Conservation (phyloP, 2,329 filamentous ascomycete species). For the Xenoacremonium recifei region DNA sequence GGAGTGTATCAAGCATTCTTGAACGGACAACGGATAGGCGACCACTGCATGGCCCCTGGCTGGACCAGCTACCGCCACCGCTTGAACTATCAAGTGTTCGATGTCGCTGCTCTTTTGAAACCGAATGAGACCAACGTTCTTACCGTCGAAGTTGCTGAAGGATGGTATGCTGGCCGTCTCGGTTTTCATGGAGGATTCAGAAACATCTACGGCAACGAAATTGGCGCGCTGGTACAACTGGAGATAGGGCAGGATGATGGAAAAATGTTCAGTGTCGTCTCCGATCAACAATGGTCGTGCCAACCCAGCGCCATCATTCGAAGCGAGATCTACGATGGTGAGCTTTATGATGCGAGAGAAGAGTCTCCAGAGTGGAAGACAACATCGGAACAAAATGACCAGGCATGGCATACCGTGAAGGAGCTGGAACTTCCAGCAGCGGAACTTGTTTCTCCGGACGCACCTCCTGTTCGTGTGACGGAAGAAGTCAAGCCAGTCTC, state of each 20-base stretch:
- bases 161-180: conserved; percentile 47
- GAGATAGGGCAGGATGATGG: conserved; percentile 35
- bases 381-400: background rate
- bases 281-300: conserved; percentile 39
- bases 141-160: conserved; percentile 38
- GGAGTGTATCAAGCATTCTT: background rate
- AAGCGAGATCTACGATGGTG: conserved; percentile 52
- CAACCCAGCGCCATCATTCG: conserved; percentile 31
- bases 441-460: conserved; percentile 33
- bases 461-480: conserved; percentile 42
- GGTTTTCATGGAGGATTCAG: conserved; percentile 21
- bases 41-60: background rate
- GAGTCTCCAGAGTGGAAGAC: conserved; percentile 18
- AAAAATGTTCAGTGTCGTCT: conserved; percentile 23
- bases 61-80: background rate
- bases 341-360: conserved; percentile 44
- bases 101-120: conserved; percentile 6
- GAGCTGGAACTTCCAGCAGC: conserved; percentile 11
- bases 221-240: conserved; percentile 39
- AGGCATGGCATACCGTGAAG: conserved; percentile 14
- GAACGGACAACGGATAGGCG: background rate
- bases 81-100: background rate
- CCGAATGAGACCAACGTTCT: conserved; percentile 30
- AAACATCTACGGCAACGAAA: conserved; percentile 36
- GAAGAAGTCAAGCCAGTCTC: conserved; percentile 27